A percentile compares a stretch with the other conserved stretches of the same genome.
Evolutionary conservation across 2,329 filamentous ascomycete genomes (phyloP).

Genomic region (Berkeleyomyces basicola): DNA sequence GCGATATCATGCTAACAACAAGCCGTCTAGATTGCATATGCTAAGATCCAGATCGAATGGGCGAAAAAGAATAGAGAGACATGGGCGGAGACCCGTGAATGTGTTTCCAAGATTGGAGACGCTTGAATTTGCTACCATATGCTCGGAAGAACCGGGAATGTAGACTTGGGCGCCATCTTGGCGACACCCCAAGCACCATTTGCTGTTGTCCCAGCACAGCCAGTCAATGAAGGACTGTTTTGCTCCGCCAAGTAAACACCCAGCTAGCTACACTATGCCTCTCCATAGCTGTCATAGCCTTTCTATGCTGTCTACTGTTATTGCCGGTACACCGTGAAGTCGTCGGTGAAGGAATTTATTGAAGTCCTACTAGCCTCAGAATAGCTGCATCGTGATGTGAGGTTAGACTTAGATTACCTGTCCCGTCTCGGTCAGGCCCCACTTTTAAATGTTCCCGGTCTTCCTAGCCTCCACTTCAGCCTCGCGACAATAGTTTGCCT

Average conservation of each 20-base stretch:
- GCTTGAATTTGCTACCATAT: slow-evolving; percentile 21
- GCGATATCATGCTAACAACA: slow-evolving; percentile 15
- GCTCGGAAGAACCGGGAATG: neutral
- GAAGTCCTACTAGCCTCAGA: no score
- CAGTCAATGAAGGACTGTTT: neutral
- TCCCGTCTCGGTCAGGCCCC: neutral
- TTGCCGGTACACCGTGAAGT: neutral
- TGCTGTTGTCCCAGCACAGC: neutral
- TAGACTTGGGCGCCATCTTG: neutral
- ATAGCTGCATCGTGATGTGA: neutral
- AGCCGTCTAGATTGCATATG: slow-evolving; percentile 61
- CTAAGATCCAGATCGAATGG: slow-evolving; percentile 87
- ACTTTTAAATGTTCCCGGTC: neutral
- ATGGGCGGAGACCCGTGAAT: slow-evolving; percentile 77
- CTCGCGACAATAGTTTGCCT: neutral
- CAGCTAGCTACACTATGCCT: neutral
- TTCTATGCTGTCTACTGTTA: neutral
- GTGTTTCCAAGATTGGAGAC: slow-evolving; percentile 75
- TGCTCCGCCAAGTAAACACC: neutral
- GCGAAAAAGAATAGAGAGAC: slow-evolving; percentile 76
- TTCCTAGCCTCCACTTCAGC: neutral
- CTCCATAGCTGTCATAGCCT: neutral
- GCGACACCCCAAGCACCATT: neutral
- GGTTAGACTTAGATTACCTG: neutral
- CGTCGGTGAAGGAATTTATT: no score